phyloP scores from a whole-genome alignment of 352 stramenopile species.

The Phytophthora macrochlamydospora region DNA sequence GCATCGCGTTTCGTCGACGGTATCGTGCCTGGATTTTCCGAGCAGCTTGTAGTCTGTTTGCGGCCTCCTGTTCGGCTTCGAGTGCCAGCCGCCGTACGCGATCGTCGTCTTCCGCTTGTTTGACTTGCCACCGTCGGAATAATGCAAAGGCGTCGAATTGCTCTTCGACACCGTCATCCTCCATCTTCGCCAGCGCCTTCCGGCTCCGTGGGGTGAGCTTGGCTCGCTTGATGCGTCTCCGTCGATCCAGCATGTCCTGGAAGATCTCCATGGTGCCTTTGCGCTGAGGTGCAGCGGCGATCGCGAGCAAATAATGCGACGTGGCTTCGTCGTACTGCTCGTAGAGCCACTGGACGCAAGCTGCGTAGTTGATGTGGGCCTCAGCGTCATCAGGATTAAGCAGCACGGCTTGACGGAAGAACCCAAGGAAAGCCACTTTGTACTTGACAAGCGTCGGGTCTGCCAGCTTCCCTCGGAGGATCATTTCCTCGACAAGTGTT shows the following conservation, averaged over 20 bases:
- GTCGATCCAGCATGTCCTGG: slow-evolving; percentile 73
- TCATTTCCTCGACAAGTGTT: slow-evolving; percentile 68
- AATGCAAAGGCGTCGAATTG: slow-evolving; percentile 67
- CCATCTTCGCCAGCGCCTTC: slow-evolving; percentile 16
- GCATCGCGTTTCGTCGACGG: slow-evolving; percentile 56
- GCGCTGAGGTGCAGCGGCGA: slow-evolving; percentile 70
- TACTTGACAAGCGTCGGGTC: slow-evolving; percentile 71
- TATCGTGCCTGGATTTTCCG: slow-evolving; percentile 73
- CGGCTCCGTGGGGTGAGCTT: slow-evolving; percentile 32
- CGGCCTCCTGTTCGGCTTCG: slow-evolving; percentile 29
- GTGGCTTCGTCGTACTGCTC: slow-evolving; percentile 62
- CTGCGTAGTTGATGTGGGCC: slow-evolving; percentile 82
- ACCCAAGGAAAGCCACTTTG: slow-evolving; percentile 78
- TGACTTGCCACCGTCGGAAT: slow-evolving; percentile 74
- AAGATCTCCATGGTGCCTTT: slow-evolving; percentile 71
- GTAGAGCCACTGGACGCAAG: slow-evolving; percentile 78
- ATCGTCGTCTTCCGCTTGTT: slow-evolving; percentile 64
- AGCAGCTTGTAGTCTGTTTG: slow-evolving; percentile 36
- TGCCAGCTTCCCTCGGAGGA: slow-evolving; percentile 53
- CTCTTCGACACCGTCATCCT: slow-evolving; percentile 41
- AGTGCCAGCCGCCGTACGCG: slow-evolving; percentile 28
- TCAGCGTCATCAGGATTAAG: slow-evolving; percentile 63
- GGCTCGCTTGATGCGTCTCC: slow-evolving; percentile 40
- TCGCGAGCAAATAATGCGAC: slow-evolving; percentile 67
- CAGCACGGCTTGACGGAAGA: slow-evolving; percentile 77